These are phyloP conservation scores for Carex myosuroides DNA, from an alignment of 176 grass and related monocot species.

Conservation along the genomic window DNA sequence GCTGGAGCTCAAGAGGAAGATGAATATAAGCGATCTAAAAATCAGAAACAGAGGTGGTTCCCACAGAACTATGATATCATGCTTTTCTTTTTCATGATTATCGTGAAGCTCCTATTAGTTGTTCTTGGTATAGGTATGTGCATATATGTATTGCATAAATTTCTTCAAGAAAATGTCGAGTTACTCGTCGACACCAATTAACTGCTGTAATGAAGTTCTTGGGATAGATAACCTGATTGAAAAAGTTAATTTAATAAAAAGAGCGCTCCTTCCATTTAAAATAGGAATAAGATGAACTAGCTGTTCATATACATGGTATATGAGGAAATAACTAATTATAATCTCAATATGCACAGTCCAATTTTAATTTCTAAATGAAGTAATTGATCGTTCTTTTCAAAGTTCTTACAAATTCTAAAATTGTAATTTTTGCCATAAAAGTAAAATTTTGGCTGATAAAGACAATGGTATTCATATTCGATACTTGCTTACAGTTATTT, in stretches of 20 bases:
- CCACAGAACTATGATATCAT: not conserved
- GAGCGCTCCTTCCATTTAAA: not conserved
- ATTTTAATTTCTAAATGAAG: not conserved
- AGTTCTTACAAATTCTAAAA: not conserved
- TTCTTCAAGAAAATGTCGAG: not conserved
- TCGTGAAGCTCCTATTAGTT: not conserved
- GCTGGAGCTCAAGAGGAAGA: not conserved
- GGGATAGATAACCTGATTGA: not conserved
- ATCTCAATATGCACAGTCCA: not conserved
- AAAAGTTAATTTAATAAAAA: not conserved
- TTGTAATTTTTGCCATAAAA: not conserved
- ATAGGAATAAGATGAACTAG: not conserved
- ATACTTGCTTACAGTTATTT: too few species aligned
- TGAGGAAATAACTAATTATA: not conserved
- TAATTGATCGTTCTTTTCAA: not conserved
- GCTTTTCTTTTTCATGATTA: not conserved
- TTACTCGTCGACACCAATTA: not conserved
- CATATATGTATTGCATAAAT: too few species aligned
- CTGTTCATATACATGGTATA: not conserved
- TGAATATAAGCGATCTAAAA: not conserved
- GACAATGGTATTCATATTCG: not conserved
- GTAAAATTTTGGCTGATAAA: not conserved
- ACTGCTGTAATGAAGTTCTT: not conserved
- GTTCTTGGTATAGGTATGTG: not conserved
- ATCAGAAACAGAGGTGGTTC: not conserved